phyloP scores from a whole-genome alignment of 441 rosid species.

The Adansonia rubrostipa region DNA sequence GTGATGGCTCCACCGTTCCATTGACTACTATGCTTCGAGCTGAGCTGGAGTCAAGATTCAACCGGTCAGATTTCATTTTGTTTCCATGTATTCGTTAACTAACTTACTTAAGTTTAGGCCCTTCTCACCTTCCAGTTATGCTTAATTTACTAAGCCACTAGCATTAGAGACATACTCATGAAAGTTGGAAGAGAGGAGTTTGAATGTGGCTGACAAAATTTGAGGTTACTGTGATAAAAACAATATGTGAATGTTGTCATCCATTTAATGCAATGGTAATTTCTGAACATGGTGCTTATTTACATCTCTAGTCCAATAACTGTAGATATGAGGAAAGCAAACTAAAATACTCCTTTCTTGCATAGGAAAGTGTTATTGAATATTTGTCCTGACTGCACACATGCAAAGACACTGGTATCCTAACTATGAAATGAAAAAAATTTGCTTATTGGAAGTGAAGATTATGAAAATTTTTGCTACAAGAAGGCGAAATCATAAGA shows the following conservation, averaged over 20 bases:
- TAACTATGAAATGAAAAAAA: background rate
- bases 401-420: background rate
- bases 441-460: background rate
- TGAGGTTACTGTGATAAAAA: background rate
- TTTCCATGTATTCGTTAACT: slow-evolving; percentile 13
- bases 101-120: background rate
- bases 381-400: background rate
- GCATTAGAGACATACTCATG: background rate
- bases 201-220: background rate
- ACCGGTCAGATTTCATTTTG: slow-evolving; percentile 59
- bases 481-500: slow-evolving; percentile 18
- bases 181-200: background rate
- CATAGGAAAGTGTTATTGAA: background rate
- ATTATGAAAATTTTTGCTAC: slow-evolving; percentile 10
- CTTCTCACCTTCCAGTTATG: background rate
- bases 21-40: slow-evolving; percentile 67
- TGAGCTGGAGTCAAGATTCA: slow-evolving; percentile 82
- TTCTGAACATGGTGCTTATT: background rate
- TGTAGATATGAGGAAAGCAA: background rate
- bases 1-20: slow-evolving; percentile 81
- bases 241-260: background rate
- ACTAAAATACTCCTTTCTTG: slow-evolving; percentile 8
- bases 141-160: slow-evolving; percentile 6
- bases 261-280: background rate
- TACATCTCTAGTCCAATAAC: background rate